Evolutionary conservation across 2,329 filamentous ascomycete genomes (phyloP).

Genomic region (Ophiostoma perfectum): DNA sequence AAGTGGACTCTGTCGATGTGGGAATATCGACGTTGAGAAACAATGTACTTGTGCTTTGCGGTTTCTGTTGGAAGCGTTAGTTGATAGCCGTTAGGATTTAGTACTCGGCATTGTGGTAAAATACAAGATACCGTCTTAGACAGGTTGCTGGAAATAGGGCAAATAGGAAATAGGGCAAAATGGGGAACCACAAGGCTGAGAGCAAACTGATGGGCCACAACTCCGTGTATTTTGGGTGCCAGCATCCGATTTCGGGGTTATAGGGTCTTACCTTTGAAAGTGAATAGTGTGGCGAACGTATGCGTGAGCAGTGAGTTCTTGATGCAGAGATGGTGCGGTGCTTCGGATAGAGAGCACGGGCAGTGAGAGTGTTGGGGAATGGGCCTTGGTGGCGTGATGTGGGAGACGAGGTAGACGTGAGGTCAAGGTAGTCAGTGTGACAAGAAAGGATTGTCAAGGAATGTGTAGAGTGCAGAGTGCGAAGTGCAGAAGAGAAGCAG

Average conservation of each 20-base stretch:
- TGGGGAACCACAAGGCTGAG: slow-evolving; percentile 5
- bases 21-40: neutral
- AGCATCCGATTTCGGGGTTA: neutral
- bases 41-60: neutral
- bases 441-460: neutral
- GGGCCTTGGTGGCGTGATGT: too few relatives aligned
- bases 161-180: neutral
- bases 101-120: neutral
- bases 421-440: neutral
- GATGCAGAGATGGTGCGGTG: neutral
- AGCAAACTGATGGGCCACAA: too few relatives aligned
- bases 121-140: neutral
- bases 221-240: too few relatives aligned
- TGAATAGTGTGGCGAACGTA: too few relatives aligned
- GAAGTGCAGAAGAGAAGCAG: neutral
- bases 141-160: neutral
- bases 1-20: neutral
- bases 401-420: neutral
- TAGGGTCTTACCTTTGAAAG: too few relatives aligned
- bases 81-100: neutral
- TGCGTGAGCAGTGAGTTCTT: too few relatives aligned
- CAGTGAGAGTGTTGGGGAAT: too few relatives aligned
- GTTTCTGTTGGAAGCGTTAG: neutral
- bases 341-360: neutral
- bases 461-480: neutral